phyloP scores from a whole-genome alignment of 106 monocot species.

The Dioscorea zingiberensis region DNA sequence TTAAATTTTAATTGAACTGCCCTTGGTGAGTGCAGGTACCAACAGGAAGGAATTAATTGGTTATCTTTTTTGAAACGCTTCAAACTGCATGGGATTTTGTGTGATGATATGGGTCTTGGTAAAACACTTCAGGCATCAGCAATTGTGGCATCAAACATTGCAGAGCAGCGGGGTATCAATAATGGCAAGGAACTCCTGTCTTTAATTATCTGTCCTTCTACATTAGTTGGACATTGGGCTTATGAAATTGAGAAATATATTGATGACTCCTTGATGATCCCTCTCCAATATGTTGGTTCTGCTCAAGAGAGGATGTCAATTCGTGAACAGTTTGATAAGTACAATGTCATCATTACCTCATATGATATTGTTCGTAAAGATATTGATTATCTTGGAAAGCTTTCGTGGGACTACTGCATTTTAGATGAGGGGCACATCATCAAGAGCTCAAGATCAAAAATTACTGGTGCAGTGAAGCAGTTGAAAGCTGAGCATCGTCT shows the following conservation, averaged over 20 bases:
- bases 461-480: slow-evolving; percentile 81
- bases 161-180: slow-evolving; percentile 34
- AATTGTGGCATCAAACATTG: slow-evolving; percentile 87
- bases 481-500: slow-evolving; percentile 91
- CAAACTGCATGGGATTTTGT: slow-evolving; percentile 97
- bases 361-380: slow-evolving; percentile 98
- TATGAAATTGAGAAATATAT: slow-evolving; percentile 97
- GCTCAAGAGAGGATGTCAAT: slow-evolving; percentile 60
- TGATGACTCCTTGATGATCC: slow-evolving; percentile 60
- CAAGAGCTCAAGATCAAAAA: slow-evolving; percentile 91
- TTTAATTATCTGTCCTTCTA: slow-evolving; percentile 89
- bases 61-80: slow-evolving; percentile 91
- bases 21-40: slow-evolving; percentile 54
- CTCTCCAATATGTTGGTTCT: slow-evolving; percentile 86
- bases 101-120: slow-evolving; percentile 99
- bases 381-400: slow-evolving; percentile 71
- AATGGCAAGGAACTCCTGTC: slow-evolving; percentile 39
- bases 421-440: slow-evolving; percentile 99
- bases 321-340: slow-evolving; percentile 52
- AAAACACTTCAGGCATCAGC: slow-evolving; percentile 99
- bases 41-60: slow-evolving; percentile 99
- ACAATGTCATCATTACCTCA: slow-evolving; percentile 88
- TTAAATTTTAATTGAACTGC: background rate
- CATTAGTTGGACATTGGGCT: slow-evolving; percentile 95
- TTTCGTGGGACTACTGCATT: slow-evolving; percentile 91